Evolutionary conservation across 1,139 yeast species (phyloP).

Genomic region (Hemisphaericaspora xylofermentans): DNA sequence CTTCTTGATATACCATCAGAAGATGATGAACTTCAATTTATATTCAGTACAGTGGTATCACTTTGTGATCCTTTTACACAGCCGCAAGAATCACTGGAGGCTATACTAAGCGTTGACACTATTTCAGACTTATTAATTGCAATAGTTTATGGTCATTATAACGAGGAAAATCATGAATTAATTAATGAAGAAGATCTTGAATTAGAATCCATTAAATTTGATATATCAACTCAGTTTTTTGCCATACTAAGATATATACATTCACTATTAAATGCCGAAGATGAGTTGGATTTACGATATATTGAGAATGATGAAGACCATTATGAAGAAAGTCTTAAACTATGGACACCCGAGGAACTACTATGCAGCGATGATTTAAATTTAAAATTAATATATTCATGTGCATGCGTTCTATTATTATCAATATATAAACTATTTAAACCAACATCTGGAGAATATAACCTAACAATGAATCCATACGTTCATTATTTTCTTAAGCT

Average conservation of each 20-base stretch:
- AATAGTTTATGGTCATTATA: slow-evolving; percentile 21
- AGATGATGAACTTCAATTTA: slow-evolving; percentile 18
- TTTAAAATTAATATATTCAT: slow-evolving; percentile 51
- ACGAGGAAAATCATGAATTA: slow-evolving; percentile 8
- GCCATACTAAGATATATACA: slow-evolving; percentile 43
- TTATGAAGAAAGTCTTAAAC: slow-evolving; percentile 40
- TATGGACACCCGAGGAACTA: slow-evolving; percentile 54
- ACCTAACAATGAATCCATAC: slow-evolving; percentile 58
- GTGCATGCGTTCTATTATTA: slow-evolving; percentile 50
- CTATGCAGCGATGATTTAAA: slow-evolving; percentile 27
- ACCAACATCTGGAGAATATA: slow-evolving; percentile 29
- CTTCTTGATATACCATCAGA: slow-evolving; percentile 19
- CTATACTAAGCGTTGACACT: slow-evolving; percentile 53
- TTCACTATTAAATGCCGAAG: slow-evolving; percentile 41
- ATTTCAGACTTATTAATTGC: slow-evolving; percentile 54
- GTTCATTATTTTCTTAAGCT: slow-evolving; percentile 51
- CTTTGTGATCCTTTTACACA: slow-evolving; percentile 68
- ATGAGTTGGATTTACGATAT: slow-evolving; percentile 44
- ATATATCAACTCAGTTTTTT: slow-evolving; percentile 39
- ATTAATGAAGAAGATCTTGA: slow-evolving; percentile 12
- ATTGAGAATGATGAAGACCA: slow-evolving; percentile 44
- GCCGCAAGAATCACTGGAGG: slow-evolving; percentile 59
- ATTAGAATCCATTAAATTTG: slow-evolving; percentile 34
- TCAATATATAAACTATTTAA: slow-evolving; percentile 52
- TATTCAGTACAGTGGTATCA: slow-evolving; percentile 37